A percentile compares a stretch with the other conserved stretches of the same genome.
These are phyloP conservation scores for Sporopachydermia lactativora DNA, from an alignment of 805 yeast species.

Conservation along the genomic window DNA sequence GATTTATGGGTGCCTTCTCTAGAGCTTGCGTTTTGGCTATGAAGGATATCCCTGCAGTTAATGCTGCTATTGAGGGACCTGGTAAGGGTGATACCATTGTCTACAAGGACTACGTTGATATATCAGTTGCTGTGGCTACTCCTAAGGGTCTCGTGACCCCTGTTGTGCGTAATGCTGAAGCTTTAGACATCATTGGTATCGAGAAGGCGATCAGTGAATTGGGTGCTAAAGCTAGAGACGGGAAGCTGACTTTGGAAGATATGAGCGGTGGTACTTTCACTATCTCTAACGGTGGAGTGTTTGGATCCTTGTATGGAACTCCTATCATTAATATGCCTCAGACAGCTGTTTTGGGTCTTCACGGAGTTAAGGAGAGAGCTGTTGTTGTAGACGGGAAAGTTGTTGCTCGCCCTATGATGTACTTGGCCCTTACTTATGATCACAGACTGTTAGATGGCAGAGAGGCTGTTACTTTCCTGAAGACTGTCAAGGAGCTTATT, in stretches of 20 bases:
- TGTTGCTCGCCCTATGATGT: constrained; percentile 98
- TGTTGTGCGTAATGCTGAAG: constrained; percentile 93
- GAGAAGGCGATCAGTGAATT: constrained; percentile 73
- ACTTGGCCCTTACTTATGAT: constrained; percentile 94
- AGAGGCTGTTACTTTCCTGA: constrained; percentile 96
- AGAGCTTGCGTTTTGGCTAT: constrained; percentile 88
- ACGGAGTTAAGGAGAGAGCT: constrained; percentile 95
- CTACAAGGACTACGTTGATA: constrained; percentile 91
- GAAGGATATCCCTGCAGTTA: constrained; percentile 89
- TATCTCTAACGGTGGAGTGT: constrained; percentile 97
- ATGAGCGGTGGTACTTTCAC: constrained; percentile 99
- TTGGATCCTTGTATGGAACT: constrained; percentile 95
- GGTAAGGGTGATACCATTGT: constrained; percentile 76
- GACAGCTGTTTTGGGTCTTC: constrained; percentile 94
- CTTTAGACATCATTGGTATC: constrained; percentile 72
- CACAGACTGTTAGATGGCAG: constrained; percentile 97
- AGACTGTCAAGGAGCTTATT: constrained; percentile 88
- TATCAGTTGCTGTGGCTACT: constrained; percentile 95
- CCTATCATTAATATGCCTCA: constrained; percentile 98
- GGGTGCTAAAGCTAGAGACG: constrained; percentile 92
- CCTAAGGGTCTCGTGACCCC: constrained; percentile 99
- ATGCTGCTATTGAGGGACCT: constrained; percentile 75
- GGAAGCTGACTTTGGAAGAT: constrained; percentile 91
- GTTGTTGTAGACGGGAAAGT: constrained; percentile 93
- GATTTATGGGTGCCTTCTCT: constrained; percentile 98